Percentiles rank a stretch among this genome's conserved stretches.
Conservation (phyloP, 2,329 filamentous ascomycete genomes). For the Trematosphaeria pertusa region DNA sequence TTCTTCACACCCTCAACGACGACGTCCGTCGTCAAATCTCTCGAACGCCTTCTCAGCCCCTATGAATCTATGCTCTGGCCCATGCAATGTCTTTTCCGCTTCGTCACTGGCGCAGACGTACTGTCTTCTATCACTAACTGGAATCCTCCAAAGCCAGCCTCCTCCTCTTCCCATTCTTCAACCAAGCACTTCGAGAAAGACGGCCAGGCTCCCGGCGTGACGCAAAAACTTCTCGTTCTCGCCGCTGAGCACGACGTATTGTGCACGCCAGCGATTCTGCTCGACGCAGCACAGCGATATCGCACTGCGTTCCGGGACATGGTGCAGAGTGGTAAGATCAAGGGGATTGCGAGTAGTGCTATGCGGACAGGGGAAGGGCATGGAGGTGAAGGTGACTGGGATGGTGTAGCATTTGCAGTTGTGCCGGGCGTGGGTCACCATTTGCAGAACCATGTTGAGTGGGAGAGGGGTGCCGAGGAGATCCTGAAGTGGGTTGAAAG, state of each 20-base stretch:
- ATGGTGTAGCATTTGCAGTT: slow-evolving; percentile 51
- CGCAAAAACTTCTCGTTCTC: slow-evolving; percentile 29
- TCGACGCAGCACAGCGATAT: slow-evolving; percentile 51
- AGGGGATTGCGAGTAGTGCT: slow-evolving; percentile 24
- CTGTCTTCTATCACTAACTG: slow-evolving; percentile 45
- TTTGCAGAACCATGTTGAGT: slow-evolving; percentile 60
- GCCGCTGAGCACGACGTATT: slow-evolving; percentile 35
- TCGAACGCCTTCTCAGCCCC: slow-evolving; percentile 53
- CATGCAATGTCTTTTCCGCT: slow-evolving; percentile 55
- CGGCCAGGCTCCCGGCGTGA: slow-evolving; percentile 1
- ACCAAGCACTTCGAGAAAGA: no score
- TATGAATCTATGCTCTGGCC: slow-evolving; percentile 64
- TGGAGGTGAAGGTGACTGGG: slow-evolving; percentile 11
- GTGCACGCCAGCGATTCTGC: slow-evolving; percentile 35
- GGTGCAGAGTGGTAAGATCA: slow-evolving; percentile 39
- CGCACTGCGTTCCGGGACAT: slow-evolving; percentile 40
- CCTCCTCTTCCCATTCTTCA: slow-evolving; percentile 24
- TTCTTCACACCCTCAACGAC: slow-evolving; percentile 60
- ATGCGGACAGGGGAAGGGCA: slow-evolving; percentile 1
- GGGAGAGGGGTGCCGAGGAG: slow-evolving; percentile 56
- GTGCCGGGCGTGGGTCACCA: slow-evolving; percentile 60
- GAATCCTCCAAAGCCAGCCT: slow-evolving; percentile 46
- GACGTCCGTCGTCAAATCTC: slow-evolving; percentile 48
- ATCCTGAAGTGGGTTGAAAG: slow-evolving; percentile 52
- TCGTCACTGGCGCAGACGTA: slow-evolving; percentile 52